phyloP scores from a whole-genome alignment of 768 basidiomycete species.

The Phlegmacium glaucopus region DNA sequence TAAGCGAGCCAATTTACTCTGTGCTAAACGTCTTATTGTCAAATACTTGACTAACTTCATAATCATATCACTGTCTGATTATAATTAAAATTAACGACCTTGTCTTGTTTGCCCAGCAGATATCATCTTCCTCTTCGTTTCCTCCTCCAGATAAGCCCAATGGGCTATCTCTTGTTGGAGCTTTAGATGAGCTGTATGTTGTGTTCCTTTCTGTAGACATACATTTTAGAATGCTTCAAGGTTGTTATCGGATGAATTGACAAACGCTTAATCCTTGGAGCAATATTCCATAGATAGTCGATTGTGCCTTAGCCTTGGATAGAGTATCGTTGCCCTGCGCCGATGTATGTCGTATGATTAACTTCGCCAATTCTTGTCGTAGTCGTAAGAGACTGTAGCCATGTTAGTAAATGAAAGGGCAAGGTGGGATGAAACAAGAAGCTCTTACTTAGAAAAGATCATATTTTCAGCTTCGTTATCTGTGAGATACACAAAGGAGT shows the following conservation, averaged over 20 bases:
- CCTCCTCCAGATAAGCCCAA: constrained; percentile 86
- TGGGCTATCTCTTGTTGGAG: constrained; percentile 83
- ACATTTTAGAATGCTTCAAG: neutral
- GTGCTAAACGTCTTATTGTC: no score
- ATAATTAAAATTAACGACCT: constrained; percentile 1
- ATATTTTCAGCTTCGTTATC: constrained; percentile 89
- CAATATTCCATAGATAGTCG: constrained; percentile 70
- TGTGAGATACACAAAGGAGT: constrained; percentile 76
- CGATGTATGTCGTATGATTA: constrained; percentile 70
- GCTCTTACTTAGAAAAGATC: constrained; percentile 87
- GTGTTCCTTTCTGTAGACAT: constrained; percentile 53
- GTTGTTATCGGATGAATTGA: constrained; percentile 7
- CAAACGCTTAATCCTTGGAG: constrained; percentile 76
- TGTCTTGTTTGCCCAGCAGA: constrained; percentile 35
- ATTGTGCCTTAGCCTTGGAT: constrained; percentile 64
- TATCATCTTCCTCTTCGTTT: constrained; percentile 60
- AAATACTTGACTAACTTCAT: no score
- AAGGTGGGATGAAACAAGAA: neutral
- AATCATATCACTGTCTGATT: no score
- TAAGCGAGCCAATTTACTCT: no score
- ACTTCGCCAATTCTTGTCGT: constrained; percentile 75
- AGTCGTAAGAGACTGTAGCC: constrained; percentile 70
- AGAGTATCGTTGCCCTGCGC: constrained; percentile 55
- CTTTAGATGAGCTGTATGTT: constrained; percentile 75
- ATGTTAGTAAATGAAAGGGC: constrained; percentile 3